A percentile compares a stretch with the other conserved stretches of the same genome.
Evolutionary conservation across 2,329 filamentous ascomycete species (phyloP).

Genomic region (Microsporum ferrugineum): DNA sequence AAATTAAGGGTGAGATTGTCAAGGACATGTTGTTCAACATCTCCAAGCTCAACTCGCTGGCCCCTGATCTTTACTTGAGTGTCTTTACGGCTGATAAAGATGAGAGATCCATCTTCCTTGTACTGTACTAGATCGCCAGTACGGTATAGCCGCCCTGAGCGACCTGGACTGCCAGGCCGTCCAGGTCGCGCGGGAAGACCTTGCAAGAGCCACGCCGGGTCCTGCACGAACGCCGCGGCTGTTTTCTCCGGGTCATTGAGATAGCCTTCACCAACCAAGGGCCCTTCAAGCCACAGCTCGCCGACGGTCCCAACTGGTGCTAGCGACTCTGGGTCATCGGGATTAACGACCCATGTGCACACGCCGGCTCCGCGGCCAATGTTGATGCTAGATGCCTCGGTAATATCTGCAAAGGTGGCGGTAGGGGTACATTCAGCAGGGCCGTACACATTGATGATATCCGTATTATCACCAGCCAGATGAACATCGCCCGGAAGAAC

Average conservation of each 20-base stretch:
- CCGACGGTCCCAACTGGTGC: constrained; percentile 29
- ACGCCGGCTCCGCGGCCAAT: constrained; percentile 11
- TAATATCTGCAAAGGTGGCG: constrained; percentile 26
- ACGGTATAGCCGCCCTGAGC: constrained; percentile 12
- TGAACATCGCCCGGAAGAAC: constrained; percentile 20
- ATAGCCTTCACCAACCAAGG: constrained; percentile 29
- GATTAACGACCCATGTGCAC: constrained; percentile 18
- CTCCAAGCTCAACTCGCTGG: constrained; percentile 70
- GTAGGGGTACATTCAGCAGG: constrained; percentile 34
- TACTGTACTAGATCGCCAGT: constrained; percentile 19
- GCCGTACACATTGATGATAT: constrained; percentile 36
- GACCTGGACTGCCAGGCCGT: background rate
- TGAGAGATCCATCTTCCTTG: constrained; percentile 12
- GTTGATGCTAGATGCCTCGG: constrained; percentile 16
- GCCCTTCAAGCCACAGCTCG: constrained; percentile 32
- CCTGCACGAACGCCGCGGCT: constrained; percentile 13
- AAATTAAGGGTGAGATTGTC: background rate
- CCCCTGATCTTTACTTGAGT: constrained; percentile 72
- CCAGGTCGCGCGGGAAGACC: background rate
- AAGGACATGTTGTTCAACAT: constrained; percentile 49
- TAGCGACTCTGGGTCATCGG: constrained; percentile 13
- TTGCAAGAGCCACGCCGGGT: constrained; percentile 13
- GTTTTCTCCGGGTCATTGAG: constrained; percentile 18
- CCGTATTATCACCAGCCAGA: constrained; percentile 22
- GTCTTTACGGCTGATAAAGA: constrained; percentile 20